Conservation (phyloP, 768 basidiomycete genomes). For the Scleroderma bovista region DNA sequence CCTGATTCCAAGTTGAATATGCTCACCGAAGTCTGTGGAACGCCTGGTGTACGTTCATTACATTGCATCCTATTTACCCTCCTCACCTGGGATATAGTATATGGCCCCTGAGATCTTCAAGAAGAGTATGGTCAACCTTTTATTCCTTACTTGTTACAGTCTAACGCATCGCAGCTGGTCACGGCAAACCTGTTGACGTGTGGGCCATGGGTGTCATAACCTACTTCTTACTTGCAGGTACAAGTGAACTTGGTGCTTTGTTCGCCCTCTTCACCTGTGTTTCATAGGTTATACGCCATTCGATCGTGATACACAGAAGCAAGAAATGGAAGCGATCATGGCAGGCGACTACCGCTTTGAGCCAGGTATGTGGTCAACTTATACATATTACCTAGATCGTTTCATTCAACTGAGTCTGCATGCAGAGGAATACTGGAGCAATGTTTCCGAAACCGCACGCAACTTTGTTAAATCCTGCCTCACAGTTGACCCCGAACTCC, state of each 20-base stretch:
- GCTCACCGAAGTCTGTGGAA: constrained; percentile 94
- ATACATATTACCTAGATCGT: not conserved
- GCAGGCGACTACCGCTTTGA: constrained; percentile 90
- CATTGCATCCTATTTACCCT: not conserved
- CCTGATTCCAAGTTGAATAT: constrained; percentile 82
- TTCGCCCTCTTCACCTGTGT: not conserved
- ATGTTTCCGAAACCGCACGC: constrained; percentile 77
- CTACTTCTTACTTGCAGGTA: constrained; percentile 84
- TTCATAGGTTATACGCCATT: constrained; percentile 87
- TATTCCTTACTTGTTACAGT: not conserved
- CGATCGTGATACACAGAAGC: constrained; percentile 81
- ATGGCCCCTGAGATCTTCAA: constrained; percentile 97
- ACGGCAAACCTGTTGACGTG: constrained; percentile 90
- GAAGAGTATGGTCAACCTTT: constrained; percentile 51
- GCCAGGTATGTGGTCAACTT: constrained; percentile 39
- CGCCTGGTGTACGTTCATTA: constrained; percentile 63
- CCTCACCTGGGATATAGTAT: constrained; percentile 45
- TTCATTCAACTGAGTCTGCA: not conserved
- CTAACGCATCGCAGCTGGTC: constrained; percentile 54
- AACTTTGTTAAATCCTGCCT: constrained; percentile 80
- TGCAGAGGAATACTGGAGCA: constrained; percentile 75
- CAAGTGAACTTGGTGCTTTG: not conserved
- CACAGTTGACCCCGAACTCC: constrained; percentile 70
- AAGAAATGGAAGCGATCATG: constrained; percentile 95
- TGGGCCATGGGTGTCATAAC: constrained; percentile 99